Evolutionary conservation across 345 rosid genomes (phyloP).

Genomic region (Gossypium herbaceum): DNA sequence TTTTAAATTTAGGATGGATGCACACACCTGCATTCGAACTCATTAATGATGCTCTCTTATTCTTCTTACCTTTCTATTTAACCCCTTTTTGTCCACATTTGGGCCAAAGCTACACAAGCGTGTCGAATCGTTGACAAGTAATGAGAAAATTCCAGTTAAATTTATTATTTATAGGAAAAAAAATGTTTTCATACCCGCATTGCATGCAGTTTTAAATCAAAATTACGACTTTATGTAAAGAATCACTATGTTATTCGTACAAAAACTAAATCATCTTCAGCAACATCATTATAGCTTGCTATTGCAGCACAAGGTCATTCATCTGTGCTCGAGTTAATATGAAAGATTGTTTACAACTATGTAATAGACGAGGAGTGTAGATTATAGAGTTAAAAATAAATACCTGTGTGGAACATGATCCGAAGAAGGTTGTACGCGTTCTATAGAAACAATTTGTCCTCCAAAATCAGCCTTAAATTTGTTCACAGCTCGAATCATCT

Average conservation of each 20-base stretch:
- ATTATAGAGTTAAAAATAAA: not conserved
- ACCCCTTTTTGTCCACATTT: not conserved
- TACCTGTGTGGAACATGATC: constrained; percentile 94
- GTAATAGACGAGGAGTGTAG: not conserved
- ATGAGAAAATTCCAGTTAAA: not conserved
- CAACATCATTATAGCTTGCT: not conserved
- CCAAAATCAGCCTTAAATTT: constrained; percentile 94
- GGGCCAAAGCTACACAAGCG: not conserved
- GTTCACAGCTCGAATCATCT: constrained; percentile 87
- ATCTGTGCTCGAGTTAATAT: not conserved
- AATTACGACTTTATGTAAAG: not conserved
- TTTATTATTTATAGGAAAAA: not conserved
- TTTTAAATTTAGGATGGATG: not conserved
- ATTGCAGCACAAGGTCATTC: not conserved
- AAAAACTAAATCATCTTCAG: not conserved
- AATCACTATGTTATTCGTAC: not conserved
- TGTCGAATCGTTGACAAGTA: not conserved
- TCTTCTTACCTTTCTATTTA: not conserved
- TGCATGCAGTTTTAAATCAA: not conserved
- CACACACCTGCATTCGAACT: not conserved
- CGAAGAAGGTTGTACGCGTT: constrained; percentile 90
- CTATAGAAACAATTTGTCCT: constrained; percentile 79
- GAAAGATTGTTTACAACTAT: not conserved
- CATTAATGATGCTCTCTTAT: not conserved
- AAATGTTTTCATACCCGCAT: too few relatives aligned